A percentile compares a stretch with the other conserved stretches of the same genome.
Conservation (phyloP, 352 stramenopile genomes). For the Phytophthora crassamura region DNA sequence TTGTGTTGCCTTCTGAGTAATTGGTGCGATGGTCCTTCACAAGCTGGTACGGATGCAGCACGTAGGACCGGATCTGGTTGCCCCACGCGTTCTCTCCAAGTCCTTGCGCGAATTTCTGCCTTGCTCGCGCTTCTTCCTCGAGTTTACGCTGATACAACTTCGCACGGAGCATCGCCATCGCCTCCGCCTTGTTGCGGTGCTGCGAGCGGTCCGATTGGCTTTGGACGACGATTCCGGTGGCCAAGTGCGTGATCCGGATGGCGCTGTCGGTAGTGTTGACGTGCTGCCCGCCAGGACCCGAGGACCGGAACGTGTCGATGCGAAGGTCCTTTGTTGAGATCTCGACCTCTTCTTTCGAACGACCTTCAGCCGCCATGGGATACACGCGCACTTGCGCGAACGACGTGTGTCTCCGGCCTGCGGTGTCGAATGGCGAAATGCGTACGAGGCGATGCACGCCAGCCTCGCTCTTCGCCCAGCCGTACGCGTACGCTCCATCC, state of each 20-base stretch:
- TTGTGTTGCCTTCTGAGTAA: slow-evolving; percentile 86
- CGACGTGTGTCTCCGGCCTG: slow-evolving; percentile 93
- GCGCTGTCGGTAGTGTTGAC: slow-evolving; percentile 98
- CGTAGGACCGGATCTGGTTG: slow-evolving; percentile 97
- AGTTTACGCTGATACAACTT: slow-evolving; percentile 80
- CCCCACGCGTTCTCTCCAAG: slow-evolving; percentile 84
- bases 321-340: slow-evolving; percentile 91
- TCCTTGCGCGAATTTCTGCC: slow-evolving; percentile 65
- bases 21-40: slow-evolving; percentile 97
- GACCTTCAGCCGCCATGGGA: slow-evolving; percentile 50
- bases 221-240: slow-evolving; percentile 94
- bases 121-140: slow-evolving; percentile 51
- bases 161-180: slow-evolving; percentile 83
- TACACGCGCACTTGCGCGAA: slow-evolving; percentile 93
- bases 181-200: slow-evolving; percentile 93
- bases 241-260: slow-evolving; percentile 96
- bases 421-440: slow-evolving; percentile 95
- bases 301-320: slow-evolving; percentile 94
- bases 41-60: slow-evolving; percentile 98
- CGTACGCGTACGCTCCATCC: slow-evolving; percentile 88
- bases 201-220: slow-evolving; percentile 96
- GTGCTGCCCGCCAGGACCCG: slow-evolving; percentile 95
- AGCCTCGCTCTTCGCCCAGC: slow-evolving; percentile 94
- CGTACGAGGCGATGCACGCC: slow-evolving; percentile 96
- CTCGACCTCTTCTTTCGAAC: slow-evolving; percentile 45